Base-by-base conservation (phyloP, 2,329 filamentous ascomycete species). In the Cladophialophora chaetospira region DNA sequence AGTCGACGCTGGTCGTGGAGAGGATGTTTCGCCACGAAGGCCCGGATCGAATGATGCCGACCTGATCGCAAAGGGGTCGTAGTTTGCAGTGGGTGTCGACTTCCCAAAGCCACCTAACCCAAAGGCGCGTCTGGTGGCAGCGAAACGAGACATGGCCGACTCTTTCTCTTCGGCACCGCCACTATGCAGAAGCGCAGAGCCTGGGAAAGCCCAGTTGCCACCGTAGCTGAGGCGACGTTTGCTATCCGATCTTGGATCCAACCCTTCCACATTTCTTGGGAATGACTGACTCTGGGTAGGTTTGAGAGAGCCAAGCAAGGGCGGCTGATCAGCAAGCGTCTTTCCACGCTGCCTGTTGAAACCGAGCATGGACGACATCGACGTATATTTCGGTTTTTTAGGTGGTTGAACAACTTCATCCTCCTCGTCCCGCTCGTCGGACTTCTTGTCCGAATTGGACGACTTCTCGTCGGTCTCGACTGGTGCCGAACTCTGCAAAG, bases 211-310 rank as follows among this genome's bases (percentile, higher is more conserved):
- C 79, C 75, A 82, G 68, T 80, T 80, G 6, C 78, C 78, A 5
- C 82, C 82, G 65, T 84, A 79, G 62, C 82, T 85, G 19, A 77
- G 70, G 59, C 83, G 79, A 21, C 84, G 77, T 38, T 65, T 58
- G 53, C 78, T 76, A 53, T 77, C 75, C 21, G 73, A 71, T 8
- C 76, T 77, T 3, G 78, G 73, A 62, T 83, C 81, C 36, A 78
- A 68, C 6, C 79, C 78, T 38, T 84, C 79, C 28, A 75, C 46
- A 60, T 79, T 77, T 31, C 82, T 76, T 11, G 84, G 84, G 66
- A 86, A 80, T n/a, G 83, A 86, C 61, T 85, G 83, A 58, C 82
- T 86, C 60, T 86, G 82, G 0, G 79, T 77, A 45, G 80, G 72
- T 62, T 84, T 84, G 60, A 85, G 68, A n/a, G 79, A 79, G 13